These are phyloP conservation scores for Fusarium sulawesiense DNA, from an alignment of 2,329 filamentous ascomycete genomes.

Conservation along the genomic window DNA sequence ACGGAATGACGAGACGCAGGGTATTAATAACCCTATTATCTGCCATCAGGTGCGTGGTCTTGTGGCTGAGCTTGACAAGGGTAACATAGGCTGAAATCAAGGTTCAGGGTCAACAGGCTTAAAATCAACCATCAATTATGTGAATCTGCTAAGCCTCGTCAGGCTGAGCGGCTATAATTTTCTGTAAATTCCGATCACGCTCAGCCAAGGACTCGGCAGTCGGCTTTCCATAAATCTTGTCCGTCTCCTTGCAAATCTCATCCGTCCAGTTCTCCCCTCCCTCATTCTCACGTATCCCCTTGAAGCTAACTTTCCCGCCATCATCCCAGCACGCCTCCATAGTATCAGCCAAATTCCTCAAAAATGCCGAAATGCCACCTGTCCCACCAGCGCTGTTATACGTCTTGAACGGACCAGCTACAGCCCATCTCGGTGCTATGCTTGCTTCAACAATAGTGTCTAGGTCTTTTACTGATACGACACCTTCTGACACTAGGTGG, in stretches of 20 bases:
- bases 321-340: constrained; percentile 38
- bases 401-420: constrained; percentile 38
- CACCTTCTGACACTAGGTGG: constrained; percentile 17
- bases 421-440: constrained; percentile 40
- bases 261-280: constrained; percentile 15
- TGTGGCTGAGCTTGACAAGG: background rate
- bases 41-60: background rate
- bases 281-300: background rate
- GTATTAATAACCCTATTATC: background rate
- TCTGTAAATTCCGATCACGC: constrained; percentile 30
- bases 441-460: constrained; percentile 43
- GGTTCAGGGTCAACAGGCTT: background rate
- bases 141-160: background rate
- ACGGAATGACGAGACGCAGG: background rate
- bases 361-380: constrained; percentile 35
- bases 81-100: background rate
- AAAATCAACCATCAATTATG: background rate
- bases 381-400: constrained; percentile 39
- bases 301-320: constrained; percentile 17
- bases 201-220: constrained; percentile 12
- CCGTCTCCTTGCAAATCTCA: constrained; percentile 23
- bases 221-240: constrained; percentile 22
- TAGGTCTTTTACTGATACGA: constrained; percentile 47
- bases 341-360: constrained; percentile 27
- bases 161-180: constrained; percentile 27